Evolutionary conservation across 1,139 yeast genomes (phyloP), one percentile per base, ranked within the genome.

Genomic region (Lodderomyces beijingensis): DNA sequence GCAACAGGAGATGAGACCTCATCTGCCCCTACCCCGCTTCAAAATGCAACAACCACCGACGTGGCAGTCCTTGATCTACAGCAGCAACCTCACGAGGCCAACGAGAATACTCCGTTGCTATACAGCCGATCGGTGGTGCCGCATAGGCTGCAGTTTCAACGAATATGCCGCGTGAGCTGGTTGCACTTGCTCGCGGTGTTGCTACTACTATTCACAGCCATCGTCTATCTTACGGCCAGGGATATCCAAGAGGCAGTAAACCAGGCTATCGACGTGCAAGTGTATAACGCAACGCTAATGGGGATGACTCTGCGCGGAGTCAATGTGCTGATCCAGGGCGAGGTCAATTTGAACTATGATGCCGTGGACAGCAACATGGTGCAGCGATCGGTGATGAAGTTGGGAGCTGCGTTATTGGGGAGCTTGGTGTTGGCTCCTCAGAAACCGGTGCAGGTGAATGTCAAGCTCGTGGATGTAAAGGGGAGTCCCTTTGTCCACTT

Each of bases 281-380:
- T 55, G 2, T 43, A 50, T 15, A 40, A 42, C 26, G 34, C 55
- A 3, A 38, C 53, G 2, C 36, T 57, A 1, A 36, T 48, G 8
- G 41, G 47, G 14, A 37, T 61, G 22, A 47, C 51, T 21, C 49
- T 51, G n/a, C 39, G 39, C 16, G 57, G 67, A 9, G 27, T 53
- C 21, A 44, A 49, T 33, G 38, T 51, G 16, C 59, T 51, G 32
- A 49, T 60, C 5, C 34, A 39, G 2, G 65, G 60, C 0, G 31
- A 49, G 1, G 35, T 60, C 3, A 37, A 42, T 6, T 40, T 59
- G n/a, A 43, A 59, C 39, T 62, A 61, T 38, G 47, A 49, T 30
- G 35, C 43, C 3, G 45, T 59, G 18, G 15, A 36, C 22, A 28
- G 25, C 5, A 55, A 51, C 27, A 20, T 35, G 6, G 15, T 57